A percentile compares a stretch with the other conserved stretches of the same genome.
Evolutionary conservation across 78 protist species (phyloP).

Genomic region (Pelomyxa schiedti): DNA sequence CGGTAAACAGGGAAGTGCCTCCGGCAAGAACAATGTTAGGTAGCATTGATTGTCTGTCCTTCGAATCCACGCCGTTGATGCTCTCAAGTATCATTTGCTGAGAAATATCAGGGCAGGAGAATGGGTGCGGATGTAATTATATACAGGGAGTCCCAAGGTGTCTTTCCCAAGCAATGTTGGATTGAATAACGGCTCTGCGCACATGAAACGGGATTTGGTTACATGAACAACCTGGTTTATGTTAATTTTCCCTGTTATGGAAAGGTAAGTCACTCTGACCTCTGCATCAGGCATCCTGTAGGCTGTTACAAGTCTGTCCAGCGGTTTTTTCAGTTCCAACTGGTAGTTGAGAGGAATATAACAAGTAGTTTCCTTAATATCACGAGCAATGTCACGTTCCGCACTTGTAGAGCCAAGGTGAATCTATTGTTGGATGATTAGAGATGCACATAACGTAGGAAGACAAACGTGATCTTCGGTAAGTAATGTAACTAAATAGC

Average conservation of each 20-base stretch:
- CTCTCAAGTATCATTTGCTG: neutral
- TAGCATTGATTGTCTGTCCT: neutral
- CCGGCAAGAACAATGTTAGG: neutral
- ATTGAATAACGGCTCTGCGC: constrained; percentile 52
- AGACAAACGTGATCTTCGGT: too few relatives aligned
- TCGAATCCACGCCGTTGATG: neutral
- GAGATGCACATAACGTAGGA: too few relatives aligned
- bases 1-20: neutral
- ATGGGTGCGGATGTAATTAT: too few relatives aligned
- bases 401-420: constrained; percentile 11
- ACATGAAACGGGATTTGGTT: neutral
- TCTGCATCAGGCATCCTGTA: neutral
- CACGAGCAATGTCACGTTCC: constrained; percentile 29
- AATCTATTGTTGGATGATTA: too few relatives aligned
- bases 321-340: neutral
- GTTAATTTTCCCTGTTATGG: neutral
- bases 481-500: too few relatives aligned
- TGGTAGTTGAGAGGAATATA: constrained; percentile 8
- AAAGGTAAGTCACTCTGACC: neutral
- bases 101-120: too few relatives aligned
- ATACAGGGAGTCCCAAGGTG: neutral
- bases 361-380: constrained; percentile 26
- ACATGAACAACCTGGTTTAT: neutral
- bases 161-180: constrained; percentile 18
- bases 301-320: neutral